Evolutionary conservation across 1,284 basidiomycete species (phyloP).

Genomic region (Cutaneotrichosporon cutaneum): DNA sequence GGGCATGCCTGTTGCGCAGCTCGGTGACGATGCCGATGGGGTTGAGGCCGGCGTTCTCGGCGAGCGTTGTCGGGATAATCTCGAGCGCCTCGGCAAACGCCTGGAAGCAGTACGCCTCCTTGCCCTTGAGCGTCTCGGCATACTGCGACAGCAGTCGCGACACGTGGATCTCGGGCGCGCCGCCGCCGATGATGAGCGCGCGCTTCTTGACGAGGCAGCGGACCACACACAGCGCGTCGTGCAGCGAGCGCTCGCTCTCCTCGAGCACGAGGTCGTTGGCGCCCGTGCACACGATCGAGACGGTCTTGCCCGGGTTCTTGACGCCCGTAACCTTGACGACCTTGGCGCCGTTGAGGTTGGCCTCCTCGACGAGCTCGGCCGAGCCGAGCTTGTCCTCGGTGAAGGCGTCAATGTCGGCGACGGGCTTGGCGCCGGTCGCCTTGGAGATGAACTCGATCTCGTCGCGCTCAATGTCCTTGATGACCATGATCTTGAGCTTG

Average conservation of each 20-base stretch:
- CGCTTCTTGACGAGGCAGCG: constrained; percentile 98
- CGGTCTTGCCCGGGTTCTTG: constrained; percentile 91
- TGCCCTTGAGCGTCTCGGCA: constrained; percentile 91
- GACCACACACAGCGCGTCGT: constrained; percentile 97
- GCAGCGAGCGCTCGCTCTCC: constrained; percentile 94
- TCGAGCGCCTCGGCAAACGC: constrained; percentile 97
- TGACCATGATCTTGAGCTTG: constrained; percentile 92
- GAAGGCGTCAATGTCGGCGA: constrained; percentile 97
- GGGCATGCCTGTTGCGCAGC: constrained; percentile 90
- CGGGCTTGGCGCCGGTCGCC: constrained; percentile 90
- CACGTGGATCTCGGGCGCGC: constrained; percentile 96
- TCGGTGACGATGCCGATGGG: constrained; percentile 98
- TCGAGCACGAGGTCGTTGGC: constrained; percentile 92
- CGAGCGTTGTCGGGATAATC: constrained; percentile 95
- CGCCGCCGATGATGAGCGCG: constrained; percentile 93
- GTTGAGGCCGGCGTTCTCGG: constrained; percentile 97
- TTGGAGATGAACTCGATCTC: constrained; percentile 98
- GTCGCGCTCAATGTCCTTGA: constrained; percentile 98
- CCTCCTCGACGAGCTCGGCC: constrained; percentile 94
- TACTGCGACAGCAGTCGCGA: constrained; percentile 90
- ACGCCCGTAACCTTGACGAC: constrained; percentile 94
- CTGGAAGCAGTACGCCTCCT: constrained; percentile 99
- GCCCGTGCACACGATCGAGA: constrained; percentile 93
- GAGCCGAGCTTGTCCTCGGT: constrained; percentile 98
- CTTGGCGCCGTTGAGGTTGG: constrained; percentile 78